Percentiles rank a stretch among this genome's conserved stretches.
Conservation (phyloP, 495 filamentous ascomycete genomes). For the Niebla homalea region DNA sequence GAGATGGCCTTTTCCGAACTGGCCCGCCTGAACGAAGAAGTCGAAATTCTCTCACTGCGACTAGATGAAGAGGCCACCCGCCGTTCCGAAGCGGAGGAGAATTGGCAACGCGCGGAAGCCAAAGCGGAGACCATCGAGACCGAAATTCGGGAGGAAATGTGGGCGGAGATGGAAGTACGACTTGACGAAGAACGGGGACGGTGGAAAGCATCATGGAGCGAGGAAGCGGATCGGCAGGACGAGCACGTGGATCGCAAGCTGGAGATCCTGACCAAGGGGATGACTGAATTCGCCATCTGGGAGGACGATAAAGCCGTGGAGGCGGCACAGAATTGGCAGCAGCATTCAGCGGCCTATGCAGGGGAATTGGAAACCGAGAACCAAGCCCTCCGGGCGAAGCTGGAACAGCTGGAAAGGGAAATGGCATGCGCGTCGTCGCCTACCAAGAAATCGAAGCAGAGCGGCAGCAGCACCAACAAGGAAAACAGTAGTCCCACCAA, state of each 20-base stretch:
- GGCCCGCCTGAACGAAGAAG: conserved; percentile 55
- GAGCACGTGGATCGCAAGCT: conserved; percentile 85
- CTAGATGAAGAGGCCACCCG: conserved; percentile 51
- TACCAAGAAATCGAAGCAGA: conserved; percentile 15
- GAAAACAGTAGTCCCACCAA: conserved; percentile 2
- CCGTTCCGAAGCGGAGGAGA: conserved; percentile 42
- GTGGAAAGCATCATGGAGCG: conserved; percentile 62
- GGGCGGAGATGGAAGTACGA: conserved; percentile 66
- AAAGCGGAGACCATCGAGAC: conserved; percentile 60
- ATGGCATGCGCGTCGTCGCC: conserved; percentile 33
- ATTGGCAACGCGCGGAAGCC: conserved; percentile 47
- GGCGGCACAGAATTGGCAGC: conserved; percentile 25
- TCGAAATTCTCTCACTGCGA: conserved; percentile 46
- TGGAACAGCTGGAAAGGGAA: conserved; percentile 36
- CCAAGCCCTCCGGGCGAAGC: conserved; percentile 30
- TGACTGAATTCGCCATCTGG: conserved; percentile 21
- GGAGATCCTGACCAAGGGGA: conserved; percentile 63
- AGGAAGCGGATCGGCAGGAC: conserved; percentile 51
- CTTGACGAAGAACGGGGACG: conserved; percentile 59
- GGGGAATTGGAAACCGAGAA: conserved; percentile 37
- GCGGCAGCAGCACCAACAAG: not conserved
- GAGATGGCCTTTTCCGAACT: conserved; percentile 66
- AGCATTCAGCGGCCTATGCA: conserved; percentile 14
- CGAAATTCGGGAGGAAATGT: conserved; percentile 82
- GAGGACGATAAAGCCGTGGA: not conserved